Evolutionary conservation across 495 filamentous ascomycete species (phyloP).

Genomic region (Hypoxylon perforatum): DNA sequence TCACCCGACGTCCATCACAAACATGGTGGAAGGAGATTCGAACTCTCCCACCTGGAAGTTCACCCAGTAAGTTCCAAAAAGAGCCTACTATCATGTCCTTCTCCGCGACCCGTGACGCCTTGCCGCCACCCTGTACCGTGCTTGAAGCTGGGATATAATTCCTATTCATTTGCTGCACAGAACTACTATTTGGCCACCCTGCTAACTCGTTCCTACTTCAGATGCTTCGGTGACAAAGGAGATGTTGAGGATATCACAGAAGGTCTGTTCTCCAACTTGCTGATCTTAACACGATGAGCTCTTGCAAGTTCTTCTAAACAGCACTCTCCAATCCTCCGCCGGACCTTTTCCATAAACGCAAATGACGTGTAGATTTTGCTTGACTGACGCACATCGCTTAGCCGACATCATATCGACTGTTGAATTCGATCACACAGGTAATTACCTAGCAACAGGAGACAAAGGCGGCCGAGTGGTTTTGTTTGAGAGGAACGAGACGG

Average conservation of each 20-base stretch:
- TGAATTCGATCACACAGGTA: slow-evolving; percentile 98
- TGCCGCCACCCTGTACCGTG: slow-evolving; percentile 1
- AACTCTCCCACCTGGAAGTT: slow-evolving; percentile 99
- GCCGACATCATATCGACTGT: slow-evolving; percentile 99
- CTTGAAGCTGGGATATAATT: background rate
- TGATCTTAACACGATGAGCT: slow-evolving; percentile 10
- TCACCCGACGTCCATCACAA: slow-evolving; percentile 54
- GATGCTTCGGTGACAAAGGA: slow-evolving; percentile 99
- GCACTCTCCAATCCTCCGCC: background rate
- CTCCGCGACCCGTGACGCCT: background rate
- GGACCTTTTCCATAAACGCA: slow-evolving; percentile 11
- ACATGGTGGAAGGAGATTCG: slow-evolving; percentile 97
- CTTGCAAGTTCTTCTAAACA: background rate
- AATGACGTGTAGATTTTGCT: background rate
- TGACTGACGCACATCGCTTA: slow-evolving; percentile 54
- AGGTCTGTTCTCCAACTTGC: slow-evolving; percentile 66
- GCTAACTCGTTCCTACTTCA: slow-evolving; percentile 51
- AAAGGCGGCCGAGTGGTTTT: slow-evolving; percentile 97
- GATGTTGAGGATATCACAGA: slow-evolving; percentile 99
- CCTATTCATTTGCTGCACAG: background rate
- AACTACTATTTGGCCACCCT: slow-evolving; percentile 11
- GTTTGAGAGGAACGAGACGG: slow-evolving; percentile 97
- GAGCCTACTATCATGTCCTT: slow-evolving; percentile 2
- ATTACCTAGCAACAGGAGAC: slow-evolving; percentile 97
- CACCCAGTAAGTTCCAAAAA: slow-evolving; percentile 85